phyloP scores from a whole-genome alignment of 805 yeast species.

The Suhomyces canberraensis region DNA sequence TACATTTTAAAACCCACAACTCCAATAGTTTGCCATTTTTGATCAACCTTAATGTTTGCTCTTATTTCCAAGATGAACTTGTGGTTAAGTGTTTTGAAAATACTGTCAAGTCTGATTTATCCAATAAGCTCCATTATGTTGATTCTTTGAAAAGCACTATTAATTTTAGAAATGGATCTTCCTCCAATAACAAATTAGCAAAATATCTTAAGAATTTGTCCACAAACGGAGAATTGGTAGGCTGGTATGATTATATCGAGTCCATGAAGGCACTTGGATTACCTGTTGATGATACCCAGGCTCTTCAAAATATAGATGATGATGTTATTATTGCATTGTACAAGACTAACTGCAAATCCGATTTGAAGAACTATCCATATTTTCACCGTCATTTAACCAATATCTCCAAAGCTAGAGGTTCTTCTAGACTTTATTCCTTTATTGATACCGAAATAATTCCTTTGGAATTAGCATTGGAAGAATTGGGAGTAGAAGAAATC shows the following conservation, averaged over 20 bases:
- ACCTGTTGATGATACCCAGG: conserved; percentile 10
- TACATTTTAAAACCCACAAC: conserved; percentile 19
- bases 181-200: conserved; percentile 20
- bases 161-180: conserved; percentile 13
- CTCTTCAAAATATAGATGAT: conserved; percentile 24
- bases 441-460: conserved; percentile 35
- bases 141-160: conserved; percentile 31
- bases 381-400: conserved; percentile 28
- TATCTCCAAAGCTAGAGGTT: conserved; percentile 25
- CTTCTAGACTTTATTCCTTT: conserved; percentile 18
- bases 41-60: conserved; percentile 27
- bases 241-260: conserved; percentile 30
- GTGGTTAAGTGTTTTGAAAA: conserved; percentile 39
- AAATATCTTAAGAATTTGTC: conserved; percentile 27
- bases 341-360: conserved; percentile 25
- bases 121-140: conserved; percentile 33
- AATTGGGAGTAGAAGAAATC: conserved; percentile 38
- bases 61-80: conserved; percentile 38
- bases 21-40: conserved; percentile 25
- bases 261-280: conserved; percentile 34
- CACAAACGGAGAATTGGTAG: conserved; percentile 30
- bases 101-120: conserved; percentile 31
- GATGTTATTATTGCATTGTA: conserved; percentile 35
- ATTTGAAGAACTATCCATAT: conserved; percentile 36
- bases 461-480: conserved; percentile 29